These are phyloP conservation scores for Acaromyces ingoldii DNA, from an alignment of 1,284 basidiomycete species.

Conservation along the genomic window DNA sequence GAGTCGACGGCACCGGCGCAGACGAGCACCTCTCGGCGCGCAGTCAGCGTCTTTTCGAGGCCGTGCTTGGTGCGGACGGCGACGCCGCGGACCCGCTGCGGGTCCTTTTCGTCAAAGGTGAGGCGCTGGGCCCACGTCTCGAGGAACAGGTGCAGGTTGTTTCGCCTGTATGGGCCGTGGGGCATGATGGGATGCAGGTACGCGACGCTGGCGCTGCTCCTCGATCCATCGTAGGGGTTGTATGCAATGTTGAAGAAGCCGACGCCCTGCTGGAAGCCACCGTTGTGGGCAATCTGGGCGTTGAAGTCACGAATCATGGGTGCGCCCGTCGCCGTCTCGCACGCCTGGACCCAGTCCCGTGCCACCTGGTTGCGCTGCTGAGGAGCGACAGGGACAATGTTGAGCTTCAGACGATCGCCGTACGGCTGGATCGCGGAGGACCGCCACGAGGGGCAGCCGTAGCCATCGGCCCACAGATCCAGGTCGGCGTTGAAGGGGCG, in stretches of 20 bases:
- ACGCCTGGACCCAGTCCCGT: slow-evolving; percentile 48
- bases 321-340: slow-evolving; percentile 37
- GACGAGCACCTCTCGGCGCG: slow-evolving; percentile 45
- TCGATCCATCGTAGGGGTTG: slow-evolving; percentile 47
- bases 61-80: slow-evolving; percentile 38
- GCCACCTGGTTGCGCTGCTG: slow-evolving; percentile 51
- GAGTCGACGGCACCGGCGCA: slow-evolving; percentile 54
- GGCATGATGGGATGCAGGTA: slow-evolving; percentile 53
- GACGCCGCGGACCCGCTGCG: slow-evolving; percentile 33
- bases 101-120: slow-evolving; percentile 26
- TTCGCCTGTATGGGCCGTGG: slow-evolving; percentile 38
- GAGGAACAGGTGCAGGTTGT: slow-evolving; percentile 51
- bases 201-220: slow-evolving; percentile 47
- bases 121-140: slow-evolving; percentile 50
- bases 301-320: slow-evolving; percentile 48
- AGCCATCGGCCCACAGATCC: slow-evolving; percentile 48
- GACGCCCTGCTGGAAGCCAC: slow-evolving; percentile 44
- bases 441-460: slow-evolving; percentile 46
- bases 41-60: slow-evolving; percentile 35
- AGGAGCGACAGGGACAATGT: slow-evolving; percentile 49
- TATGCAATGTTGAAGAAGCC: slow-evolving; percentile 52
- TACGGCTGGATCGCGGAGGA: slow-evolving; percentile 45
- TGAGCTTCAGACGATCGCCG: slow-evolving; percentile 50
- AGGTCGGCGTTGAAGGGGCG: slow-evolving; percentile 51
- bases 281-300: slow-evolving; percentile 44